Conservation (phyloP, 352 stramenopile genomes). For the Pythium grandisporangium region DNA sequence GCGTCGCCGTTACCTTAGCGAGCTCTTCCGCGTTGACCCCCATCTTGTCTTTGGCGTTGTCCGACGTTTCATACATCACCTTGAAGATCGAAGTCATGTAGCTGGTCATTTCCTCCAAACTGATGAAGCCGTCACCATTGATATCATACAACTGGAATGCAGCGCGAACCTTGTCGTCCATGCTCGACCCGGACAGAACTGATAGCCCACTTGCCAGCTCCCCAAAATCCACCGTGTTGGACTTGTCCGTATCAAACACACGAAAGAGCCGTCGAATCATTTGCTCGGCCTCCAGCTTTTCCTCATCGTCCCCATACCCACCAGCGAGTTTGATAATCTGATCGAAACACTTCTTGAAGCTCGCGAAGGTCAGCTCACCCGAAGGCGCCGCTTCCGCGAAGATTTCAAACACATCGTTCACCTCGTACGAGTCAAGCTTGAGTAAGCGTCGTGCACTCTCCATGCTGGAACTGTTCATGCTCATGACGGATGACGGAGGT, state of each 20-base stretch:
- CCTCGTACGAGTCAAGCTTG: conserved; percentile 79
- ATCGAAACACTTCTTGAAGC: conserved; percentile 85
- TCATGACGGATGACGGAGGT: conserved; percentile 12
- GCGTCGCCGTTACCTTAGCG: conserved; percentile 60
- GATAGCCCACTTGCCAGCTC: conserved; percentile 80
- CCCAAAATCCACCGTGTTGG: conserved; percentile 80
- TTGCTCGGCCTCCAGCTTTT: conserved; percentile 63
- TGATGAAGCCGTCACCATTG: conserved; percentile 80
- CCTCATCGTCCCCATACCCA: conserved; percentile 49
- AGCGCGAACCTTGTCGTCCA: conserved; percentile 81
- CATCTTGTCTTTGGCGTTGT: conserved; percentile 67
- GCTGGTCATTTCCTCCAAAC: conserved; percentile 78
- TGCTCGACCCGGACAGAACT: conserved; percentile 74
- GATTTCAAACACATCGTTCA: conserved; percentile 85
- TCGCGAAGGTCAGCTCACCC: conserved; percentile 63
- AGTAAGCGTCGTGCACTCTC: conserved; percentile 62
- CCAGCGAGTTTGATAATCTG: conserved; percentile 80
- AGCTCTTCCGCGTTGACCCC: conserved; percentile 68
- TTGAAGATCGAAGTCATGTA: conserved; percentile 88
- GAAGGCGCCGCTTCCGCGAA: conserved; percentile 77
- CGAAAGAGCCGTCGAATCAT: conserved; percentile 81
- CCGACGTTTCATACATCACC: conserved; percentile 86
- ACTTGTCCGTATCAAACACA: conserved; percentile 79
- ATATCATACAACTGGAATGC: conserved; percentile 84
- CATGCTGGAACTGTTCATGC: conserved; percentile 74